Evolutionary conservation across 2,329 filamentous ascomycete genomes (phyloP).

Genomic region (Diaporthe nobilis): DNA sequence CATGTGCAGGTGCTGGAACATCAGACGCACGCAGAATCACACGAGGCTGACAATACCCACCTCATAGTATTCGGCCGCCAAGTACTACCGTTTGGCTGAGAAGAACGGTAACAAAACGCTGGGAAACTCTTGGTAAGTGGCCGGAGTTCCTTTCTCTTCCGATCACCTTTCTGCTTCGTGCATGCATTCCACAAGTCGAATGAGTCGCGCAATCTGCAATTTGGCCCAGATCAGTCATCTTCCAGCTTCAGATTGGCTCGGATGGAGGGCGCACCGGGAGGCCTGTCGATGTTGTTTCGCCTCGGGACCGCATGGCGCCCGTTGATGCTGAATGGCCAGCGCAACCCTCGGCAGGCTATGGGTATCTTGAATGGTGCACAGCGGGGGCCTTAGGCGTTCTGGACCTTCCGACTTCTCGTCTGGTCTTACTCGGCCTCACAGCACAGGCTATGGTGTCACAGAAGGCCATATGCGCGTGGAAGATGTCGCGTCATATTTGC

Average conservation of each 20-base stretch:
- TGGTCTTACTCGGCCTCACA: constrained; percentile 18
- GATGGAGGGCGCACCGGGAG: background rate
- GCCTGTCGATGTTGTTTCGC: background rate
- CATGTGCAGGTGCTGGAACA: constrained; percentile 12
- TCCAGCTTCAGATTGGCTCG: background rate
- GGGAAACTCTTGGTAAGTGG: constrained; percentile 92
- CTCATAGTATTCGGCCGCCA: constrained; percentile 81
- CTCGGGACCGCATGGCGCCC: background rate
- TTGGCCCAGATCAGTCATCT: background rate
- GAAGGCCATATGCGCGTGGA: constrained; percentile 27
- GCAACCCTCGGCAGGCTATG: constrained; percentile 1
- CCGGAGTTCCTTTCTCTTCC: constrained; percentile 43
- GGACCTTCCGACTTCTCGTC: background rate
- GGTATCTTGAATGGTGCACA: constrained; percentile 7
- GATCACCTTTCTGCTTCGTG: constrained; percentile 12
- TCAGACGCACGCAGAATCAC: constrained; percentile 48
- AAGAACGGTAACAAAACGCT: constrained; percentile 89
- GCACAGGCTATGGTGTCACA: constrained; percentile 21
- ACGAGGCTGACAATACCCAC: constrained; percentile 64
- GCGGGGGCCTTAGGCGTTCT: background rate
- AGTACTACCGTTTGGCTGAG: constrained; percentile 93
- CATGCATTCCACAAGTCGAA: background rate
- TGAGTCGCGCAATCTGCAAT: background rate
- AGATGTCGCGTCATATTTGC: background rate
- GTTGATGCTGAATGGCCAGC: constrained; percentile 3